Evolutionary conservation across 805 yeast species (phyloP), one percentile per base, ranked within the genome.

Genomic region (Yueomyces sinensis): DNA sequence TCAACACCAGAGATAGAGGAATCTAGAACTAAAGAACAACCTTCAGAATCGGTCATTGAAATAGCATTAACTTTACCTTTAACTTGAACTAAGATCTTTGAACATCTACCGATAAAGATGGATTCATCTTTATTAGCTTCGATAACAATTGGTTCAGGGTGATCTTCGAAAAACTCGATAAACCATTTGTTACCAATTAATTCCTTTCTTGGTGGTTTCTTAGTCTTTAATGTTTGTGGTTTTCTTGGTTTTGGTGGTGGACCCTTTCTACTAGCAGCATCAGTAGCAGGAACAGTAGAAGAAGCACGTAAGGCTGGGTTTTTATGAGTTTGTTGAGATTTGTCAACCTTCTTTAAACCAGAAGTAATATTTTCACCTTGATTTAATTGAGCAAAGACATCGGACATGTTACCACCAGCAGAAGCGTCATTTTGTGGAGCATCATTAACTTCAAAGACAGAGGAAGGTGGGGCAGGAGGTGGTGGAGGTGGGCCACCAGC

Each of bases 1-100:
- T 89, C 97, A 36, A 89, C 66, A 30, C 95, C 91, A 5, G 95
- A 76, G 33, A 91, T 82, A 48, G 84, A 72, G 20, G 81, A 70
- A 40, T 91, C 97, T 27, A 86, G 68, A 23, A 91, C 79, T 20
- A 91, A 63, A 9, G 86, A 95, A 24, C 76, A 70, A 41, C 74
- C 75, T 23, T 62, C 63, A 47, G 93, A 75, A 37, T 78, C 78
- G 41, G 79, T 77, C 41, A 91, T 50, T 2, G 95, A 72, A 36
- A 91, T 72, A 1, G 95, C 91, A 49, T 84, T 87, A 33, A 83
- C 87, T 56, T 91, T 91, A 39, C 97, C 98, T 56, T 74, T 76
- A 50, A 91, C 65, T 55, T 82, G 91, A 40, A 91, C 60, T 11
- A 94, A 76, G 31, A 73, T 65, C 38, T 77, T 76, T 29, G 54